A percentile compares a stretch with the other conserved stretches of the same genome.
These are phyloP conservation scores for Sordariomycetes sp. DNA, from an alignment of 2,329 filamentous ascomycete genomes.

Conservation along the genomic window DNA sequence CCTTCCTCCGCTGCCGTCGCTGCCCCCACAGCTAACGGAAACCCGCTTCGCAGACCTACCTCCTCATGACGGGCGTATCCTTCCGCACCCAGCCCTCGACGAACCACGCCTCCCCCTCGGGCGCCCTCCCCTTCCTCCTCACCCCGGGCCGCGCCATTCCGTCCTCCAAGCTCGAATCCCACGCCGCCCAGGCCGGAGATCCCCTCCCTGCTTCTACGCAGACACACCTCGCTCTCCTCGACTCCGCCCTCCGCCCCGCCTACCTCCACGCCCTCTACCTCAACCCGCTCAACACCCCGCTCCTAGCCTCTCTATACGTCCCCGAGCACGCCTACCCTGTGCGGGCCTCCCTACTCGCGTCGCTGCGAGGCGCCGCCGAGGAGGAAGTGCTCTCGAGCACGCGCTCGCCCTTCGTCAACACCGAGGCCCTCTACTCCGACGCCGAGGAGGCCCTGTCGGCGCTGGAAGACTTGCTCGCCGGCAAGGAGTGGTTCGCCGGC, in stretches of 20 bases:
- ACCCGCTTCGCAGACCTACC: constrained; percentile 53
- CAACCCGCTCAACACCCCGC: constrained; percentile 51
- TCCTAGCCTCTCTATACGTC: constrained; percentile 66
- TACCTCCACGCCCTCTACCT: constrained; percentile 84
- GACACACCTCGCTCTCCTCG: constrained; percentile 69
- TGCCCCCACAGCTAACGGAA: not conserved
- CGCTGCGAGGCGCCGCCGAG: constrained; percentile 64
- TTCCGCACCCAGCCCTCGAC: constrained; percentile 63
- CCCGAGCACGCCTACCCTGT: constrained; percentile 53
- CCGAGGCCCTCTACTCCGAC: constrained; percentile 26
- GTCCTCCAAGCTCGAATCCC: constrained; percentile 51
- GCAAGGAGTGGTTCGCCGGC: constrained; percentile 37
- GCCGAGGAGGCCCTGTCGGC: constrained; percentile 34
- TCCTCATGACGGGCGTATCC: constrained; percentile 63
- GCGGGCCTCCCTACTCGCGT: constrained; percentile 47
- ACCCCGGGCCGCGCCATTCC: constrained; percentile 26
- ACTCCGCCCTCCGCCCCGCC: constrained; percentile 68
- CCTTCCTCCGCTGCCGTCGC: not conserved
- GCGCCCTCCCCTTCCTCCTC: constrained; percentile 79
- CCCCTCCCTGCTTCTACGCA: constrained; percentile 40
- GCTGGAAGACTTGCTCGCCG: constrained; percentile 24
- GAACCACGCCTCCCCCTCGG: constrained; percentile 87
- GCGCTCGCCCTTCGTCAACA: constrained; percentile 23
- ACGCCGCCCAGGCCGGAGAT: constrained; percentile 42
- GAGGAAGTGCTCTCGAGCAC: constrained; percentile 59